Evolutionary conservation across 2,329 filamentous ascomycete species (phyloP).

Genomic region (Phialophora expanda): DNA sequence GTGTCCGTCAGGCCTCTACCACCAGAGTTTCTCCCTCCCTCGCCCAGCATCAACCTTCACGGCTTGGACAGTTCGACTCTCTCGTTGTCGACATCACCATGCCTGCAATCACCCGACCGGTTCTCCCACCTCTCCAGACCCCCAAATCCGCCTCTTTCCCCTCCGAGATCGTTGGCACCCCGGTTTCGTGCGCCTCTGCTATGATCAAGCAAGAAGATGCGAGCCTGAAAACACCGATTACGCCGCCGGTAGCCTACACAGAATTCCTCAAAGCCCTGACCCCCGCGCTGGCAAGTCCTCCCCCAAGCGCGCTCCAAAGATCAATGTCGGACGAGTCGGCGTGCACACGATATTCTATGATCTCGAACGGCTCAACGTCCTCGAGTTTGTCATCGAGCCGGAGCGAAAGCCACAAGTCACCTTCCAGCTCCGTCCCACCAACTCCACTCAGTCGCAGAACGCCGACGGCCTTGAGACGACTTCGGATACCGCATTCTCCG

Average conservation of each 20-base stretch:
- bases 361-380: conserved; percentile 49
- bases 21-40: conserved; percentile 17
- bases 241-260: conserved; percentile 84
- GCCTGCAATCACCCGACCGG: conserved; percentile 44
- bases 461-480: conserved; percentile 64
- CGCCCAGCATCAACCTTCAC: conserved; percentile 20
- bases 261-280: conserved; percentile 89
- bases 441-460: conserved; percentile 63
- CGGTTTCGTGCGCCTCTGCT: conserved; percentile 54
- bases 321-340: conserved; percentile 50
- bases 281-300: conserved; percentile 71
- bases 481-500: conserved; percentile 80
- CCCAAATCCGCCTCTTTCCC: conserved; percentile 54
- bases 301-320: conserved; percentile 53
- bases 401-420: conserved; percentile 60
- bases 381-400: conserved; percentile 54
- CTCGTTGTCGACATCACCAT: conserved; percentile 41
- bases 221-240: conserved; percentile 79
- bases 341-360: conserved; percentile 44
- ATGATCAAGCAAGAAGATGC: conserved; percentile 72
- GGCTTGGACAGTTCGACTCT: conserved; percentile 33
- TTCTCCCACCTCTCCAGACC: conserved; percentile 51
- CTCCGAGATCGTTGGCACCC: conserved; percentile 61
- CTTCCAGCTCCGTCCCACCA: conserved; percentile 66
- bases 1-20: conserved; percentile 31